These are phyloP conservation scores for Dendrocalamus latiflorus DNA, from an alignment of 202 grass and related monocot genomes.

Conservation along the genomic window DNA sequence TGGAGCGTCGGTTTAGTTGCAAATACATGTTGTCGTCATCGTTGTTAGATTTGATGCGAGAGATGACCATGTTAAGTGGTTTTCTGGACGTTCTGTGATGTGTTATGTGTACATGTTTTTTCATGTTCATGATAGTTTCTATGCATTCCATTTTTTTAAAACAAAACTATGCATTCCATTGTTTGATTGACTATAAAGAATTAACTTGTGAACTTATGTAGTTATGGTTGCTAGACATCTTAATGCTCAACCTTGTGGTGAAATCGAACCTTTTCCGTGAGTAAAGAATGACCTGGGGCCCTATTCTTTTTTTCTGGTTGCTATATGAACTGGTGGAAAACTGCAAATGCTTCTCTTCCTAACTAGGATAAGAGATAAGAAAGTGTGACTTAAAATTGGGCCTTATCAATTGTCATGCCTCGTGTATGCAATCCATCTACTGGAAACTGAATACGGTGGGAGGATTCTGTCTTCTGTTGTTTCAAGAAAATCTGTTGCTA, in stretches of 20 bases:
- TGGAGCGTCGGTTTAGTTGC: not conserved
- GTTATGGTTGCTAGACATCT: not conserved
- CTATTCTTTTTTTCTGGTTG: not conserved
- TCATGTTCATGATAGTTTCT: not conserved
- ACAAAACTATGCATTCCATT: not conserved
- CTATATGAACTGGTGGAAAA: not conserved
- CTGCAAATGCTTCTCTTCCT: not conserved
- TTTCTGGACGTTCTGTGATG: not conserved
- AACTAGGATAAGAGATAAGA: not conserved
- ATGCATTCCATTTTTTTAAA: not conserved
- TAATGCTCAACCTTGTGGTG: not conserved
- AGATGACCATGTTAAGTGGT: not conserved
- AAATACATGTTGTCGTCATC: not conserved
- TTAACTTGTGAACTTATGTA: not conserved
- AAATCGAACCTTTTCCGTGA: not conserved
- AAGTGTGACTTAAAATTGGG: not conserved
- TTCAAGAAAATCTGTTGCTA: not conserved
- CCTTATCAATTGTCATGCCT: not conserved
- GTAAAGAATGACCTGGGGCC: not conserved
- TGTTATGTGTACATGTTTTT: not conserved
- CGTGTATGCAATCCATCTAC: not conserved
- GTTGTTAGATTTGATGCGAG: not conserved
- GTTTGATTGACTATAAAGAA: not conserved
- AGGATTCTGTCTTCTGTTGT: not conserved
- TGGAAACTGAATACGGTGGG: not conserved